phyloP scores from a whole-genome alignment of 1,139 yeast genomes.

The Blastobotrys elegans region DNA sequence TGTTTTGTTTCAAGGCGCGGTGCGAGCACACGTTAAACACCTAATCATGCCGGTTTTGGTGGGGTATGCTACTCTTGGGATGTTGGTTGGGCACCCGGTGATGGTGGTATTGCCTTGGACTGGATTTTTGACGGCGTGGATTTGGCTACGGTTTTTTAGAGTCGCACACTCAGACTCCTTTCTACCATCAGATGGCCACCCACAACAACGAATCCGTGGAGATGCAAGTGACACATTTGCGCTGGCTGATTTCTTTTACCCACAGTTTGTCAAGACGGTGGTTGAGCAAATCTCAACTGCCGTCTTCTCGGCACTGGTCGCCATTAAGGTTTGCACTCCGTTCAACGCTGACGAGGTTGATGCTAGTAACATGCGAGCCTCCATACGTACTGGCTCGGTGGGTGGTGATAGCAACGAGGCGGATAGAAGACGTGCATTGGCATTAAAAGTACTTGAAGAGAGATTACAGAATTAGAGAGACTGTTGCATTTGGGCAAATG shows the following conservation, averaged over 20 bases:
- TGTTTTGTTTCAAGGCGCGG: conserved; percentile 55
- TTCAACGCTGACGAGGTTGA: conserved; percentile 69
- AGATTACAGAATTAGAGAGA: conserved; percentile 32
- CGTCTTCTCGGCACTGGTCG: conserved; percentile 48
- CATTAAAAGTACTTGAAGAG: conserved; percentile 76
- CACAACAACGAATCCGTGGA: conserved; percentile 48
- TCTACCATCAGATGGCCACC: conserved; percentile 26
- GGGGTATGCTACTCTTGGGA: conserved; percentile 36
- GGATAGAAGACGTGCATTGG: conserved; percentile 82
- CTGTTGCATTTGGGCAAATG: background rate
- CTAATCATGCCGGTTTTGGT: conserved; percentile 59
- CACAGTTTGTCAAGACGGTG: conserved; percentile 48
- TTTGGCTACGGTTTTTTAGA: conserved; percentile 73
- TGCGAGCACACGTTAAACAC: conserved; percentile 63
- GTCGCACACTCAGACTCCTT: conserved; percentile 35
- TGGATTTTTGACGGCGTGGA: conserved; percentile 68
- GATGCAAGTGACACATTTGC: conserved; percentile 91
- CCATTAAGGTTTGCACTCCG: conserved; percentile 54
- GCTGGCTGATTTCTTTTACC: conserved; percentile 71
- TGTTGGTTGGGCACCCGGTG: conserved; percentile 17
- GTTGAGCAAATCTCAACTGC: conserved; percentile 51
- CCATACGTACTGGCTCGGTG: conserved; percentile 15
- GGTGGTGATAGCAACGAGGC: conserved; percentile 44
- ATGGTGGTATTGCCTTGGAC: conserved; percentile 53
- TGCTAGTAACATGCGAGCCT: conserved; percentile 64